phyloP scores from a whole-genome alignment of 2,329 filamentous ascomycete genomes.

The Aplosporella prunicola region DNA sequence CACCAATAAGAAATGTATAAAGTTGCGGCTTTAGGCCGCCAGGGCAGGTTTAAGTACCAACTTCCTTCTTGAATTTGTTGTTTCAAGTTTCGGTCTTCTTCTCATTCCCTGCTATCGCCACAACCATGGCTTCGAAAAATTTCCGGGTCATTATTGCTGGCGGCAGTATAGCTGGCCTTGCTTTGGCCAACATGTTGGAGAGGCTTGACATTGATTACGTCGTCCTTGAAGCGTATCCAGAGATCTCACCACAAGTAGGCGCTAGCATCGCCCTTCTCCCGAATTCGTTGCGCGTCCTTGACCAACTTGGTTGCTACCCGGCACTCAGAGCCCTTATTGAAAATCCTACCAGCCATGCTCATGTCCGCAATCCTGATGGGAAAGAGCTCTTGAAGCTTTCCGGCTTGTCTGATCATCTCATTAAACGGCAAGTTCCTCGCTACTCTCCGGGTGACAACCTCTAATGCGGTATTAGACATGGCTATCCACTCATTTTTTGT shows the following conservation, averaged over 20 bases:
- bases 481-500: constrained; percentile 8
- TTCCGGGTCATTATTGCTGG: constrained; percentile 9
- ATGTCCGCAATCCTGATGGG: too few relatives aligned
- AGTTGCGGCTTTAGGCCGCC: too few relatives aligned
- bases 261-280: constrained; percentile 15
- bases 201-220: constrained; percentile 6
- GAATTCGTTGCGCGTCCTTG: constrained; percentile 16
- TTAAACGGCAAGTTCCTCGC: not conserved
- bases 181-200: constrained; percentile 7
- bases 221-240: constrained; percentile 14
- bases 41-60: too few relatives aligned
- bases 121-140: not conserved
- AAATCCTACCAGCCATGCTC: not conserved
- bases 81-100: too few relatives aligned
- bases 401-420: not conserved
- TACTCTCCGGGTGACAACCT: too few relatives aligned
- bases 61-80: too few relatives aligned
- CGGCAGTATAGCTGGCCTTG: constrained; percentile 9
- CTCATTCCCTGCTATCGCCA: too few relatives aligned
- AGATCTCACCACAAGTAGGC: constrained; percentile 16
- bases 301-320: constrained; percentile 16
- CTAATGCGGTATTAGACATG: not conserved
- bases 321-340: not conserved
- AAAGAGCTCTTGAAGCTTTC: not conserved
- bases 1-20: too few relatives aligned